These are phyloP conservation scores for Testicularia cyperi DNA, from an alignment of 1,284 basidiomycete species.

Conservation along the genomic window DNA sequence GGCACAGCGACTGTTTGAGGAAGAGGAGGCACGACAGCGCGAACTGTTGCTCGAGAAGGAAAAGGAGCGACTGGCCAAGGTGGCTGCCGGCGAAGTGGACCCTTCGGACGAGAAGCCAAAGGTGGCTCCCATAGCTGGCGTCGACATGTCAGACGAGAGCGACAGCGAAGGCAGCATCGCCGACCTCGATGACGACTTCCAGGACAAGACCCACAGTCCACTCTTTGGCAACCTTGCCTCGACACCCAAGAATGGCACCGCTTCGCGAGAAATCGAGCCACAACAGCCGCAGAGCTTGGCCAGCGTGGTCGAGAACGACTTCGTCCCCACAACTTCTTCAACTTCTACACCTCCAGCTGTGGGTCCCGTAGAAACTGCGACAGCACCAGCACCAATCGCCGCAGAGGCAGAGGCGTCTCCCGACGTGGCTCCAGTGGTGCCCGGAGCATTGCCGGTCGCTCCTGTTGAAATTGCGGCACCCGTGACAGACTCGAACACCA, in stretches of 20 bases:
- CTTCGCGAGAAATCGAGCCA: conserved; percentile 26
- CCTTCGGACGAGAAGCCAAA: conserved; percentile 28
- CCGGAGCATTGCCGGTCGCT: no score
- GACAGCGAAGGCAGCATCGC: conserved; percentile 48
- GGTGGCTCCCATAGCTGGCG: conserved; percentile 47
- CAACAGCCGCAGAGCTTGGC: conserved; percentile 9
- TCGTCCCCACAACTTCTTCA: no score
- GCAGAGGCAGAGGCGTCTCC: no score
- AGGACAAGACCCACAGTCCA: conserved; percentile 49
- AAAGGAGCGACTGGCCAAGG: conserved; percentile 35
- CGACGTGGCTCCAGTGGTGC: no score
- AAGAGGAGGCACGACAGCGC: conserved; percentile 50
- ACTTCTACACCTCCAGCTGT: no score
- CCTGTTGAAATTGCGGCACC: no score
- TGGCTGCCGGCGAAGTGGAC: conserved; percentile 37
- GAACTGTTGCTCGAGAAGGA: conserved; percentile 41
- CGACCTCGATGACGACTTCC: conserved; percentile 28
- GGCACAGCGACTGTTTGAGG: conserved; percentile 46
- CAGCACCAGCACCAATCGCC: no score
- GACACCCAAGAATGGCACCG: conserved; percentile 13
- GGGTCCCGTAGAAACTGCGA: no score
- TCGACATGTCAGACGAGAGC: conserved; percentile 58
- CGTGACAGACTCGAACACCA: no score
- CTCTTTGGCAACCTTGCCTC: conserved; percentile 40
- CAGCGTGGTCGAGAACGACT: conserved; percentile 15